Base-by-base conservation (phyloP, 1,284 basidiomycete species). In the Ustilago loliicola region DNA sequence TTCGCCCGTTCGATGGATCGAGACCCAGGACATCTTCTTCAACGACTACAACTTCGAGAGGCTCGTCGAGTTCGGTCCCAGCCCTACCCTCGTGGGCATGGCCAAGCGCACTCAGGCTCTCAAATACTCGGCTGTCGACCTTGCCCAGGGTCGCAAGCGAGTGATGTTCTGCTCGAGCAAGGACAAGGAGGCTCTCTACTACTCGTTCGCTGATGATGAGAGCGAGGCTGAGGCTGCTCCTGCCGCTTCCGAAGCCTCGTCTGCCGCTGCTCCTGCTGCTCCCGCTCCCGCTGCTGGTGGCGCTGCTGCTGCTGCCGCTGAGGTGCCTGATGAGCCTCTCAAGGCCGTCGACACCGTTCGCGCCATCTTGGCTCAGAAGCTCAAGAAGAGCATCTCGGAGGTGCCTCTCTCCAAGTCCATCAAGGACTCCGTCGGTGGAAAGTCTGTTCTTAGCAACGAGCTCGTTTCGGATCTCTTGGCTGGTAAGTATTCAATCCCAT, bases 361-460 rank as follows among this genome's bases (percentile, higher is more conserved):
- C 57, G 91, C 92, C 82, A 93, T 99, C 86, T 92, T 99, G 70
- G 95, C 96, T 1, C 96, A 99, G 89, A 98, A 99, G 88, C 89
- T 99, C 85, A 99, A 99, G 92, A 99, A 98, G 90, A 91, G 89
- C 72, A 90, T 95, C 40, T 90, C 92, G 61, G 96, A 98, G 81
- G 89, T 99, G 62, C 93, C 95, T 3, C 89, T 95, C n/a, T 90
- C 91, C 77, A 99, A 99, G 88, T 93, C 95, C 1, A 96, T 99
- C 90, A 98, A 98, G 88, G 96, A 99, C 85, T 92, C 98, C 70
- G 95, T 98, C 59, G 95, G 95, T 48, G 97, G 97, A 80, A 99
- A 99, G 89, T 98, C 96, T 27, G 98, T 97, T 0, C 89, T 99
- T 66, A 95, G 97, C 88, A 98, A 98, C 87, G 96, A 98, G 87